Evolutionary conservation across 2,329 filamentous ascomycete genomes (phyloP), one percentile per base, ranked within the genome.

Genomic region (Phaeosphaeria sp.): DNA sequence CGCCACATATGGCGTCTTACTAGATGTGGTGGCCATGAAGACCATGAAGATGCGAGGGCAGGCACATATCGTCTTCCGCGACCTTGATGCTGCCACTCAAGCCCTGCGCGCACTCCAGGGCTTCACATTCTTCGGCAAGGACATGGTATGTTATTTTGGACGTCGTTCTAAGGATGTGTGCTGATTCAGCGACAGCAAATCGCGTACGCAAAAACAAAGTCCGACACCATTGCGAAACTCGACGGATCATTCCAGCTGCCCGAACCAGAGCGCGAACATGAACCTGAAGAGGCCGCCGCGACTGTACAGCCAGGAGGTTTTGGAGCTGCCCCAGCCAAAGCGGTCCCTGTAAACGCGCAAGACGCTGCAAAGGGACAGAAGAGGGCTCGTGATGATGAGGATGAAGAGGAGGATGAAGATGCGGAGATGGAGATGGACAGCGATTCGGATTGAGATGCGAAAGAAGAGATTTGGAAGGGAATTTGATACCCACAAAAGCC

Each of bases 11-110:
- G 95, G 95, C 42, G 88, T 92, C 0, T 91, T 99, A 17, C 86
- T 99, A 57, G 95, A 99, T 75, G 87, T 99, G 20, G 91, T 97
- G 49, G 91, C 92, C 27, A 83, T 97, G 68, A 96, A 93, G 81
- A 96, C 92, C 1, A 84, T 84, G 76, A 92, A 92, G 80, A 97
- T 98, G 93, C 90, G 95, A 49, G 95, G 95, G 2, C 95, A 99
- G 79, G 95, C 95, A 60, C 95, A 98, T 73, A 83, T 99, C 59
- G 91, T 95, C 15, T 98, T 93, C 76, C 87, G 91, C 57, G 94
- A 99, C 75, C 83, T 94, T 33, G 91, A 97, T 66, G 88, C 92
- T n/a, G 92, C 93, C 51, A 97, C 93, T 22, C 92, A 97, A 74
- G 95, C 95, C 1, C 92, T 99, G 92, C 85, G 94, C 64, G 88